Conservation (phyloP, 192 early-diverging fungal genomes). For the Coemansia sp. region DNA sequence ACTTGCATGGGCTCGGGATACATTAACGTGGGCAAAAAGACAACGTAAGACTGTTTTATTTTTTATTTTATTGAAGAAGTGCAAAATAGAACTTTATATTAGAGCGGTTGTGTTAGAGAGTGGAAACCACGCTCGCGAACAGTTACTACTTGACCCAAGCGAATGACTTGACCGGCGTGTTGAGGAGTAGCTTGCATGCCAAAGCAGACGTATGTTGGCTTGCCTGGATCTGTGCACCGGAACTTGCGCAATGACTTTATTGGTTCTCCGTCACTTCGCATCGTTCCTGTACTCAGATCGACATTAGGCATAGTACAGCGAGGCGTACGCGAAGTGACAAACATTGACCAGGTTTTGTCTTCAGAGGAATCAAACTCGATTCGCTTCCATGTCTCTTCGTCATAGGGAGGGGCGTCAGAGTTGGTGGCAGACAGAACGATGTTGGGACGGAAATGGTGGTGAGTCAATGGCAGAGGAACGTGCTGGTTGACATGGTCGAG, state of each 20-base stretch:
- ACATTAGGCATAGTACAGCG: constrained; percentile 69
- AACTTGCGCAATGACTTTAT: constrained; percentile 59
- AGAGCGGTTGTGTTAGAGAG: constrained; percentile 41
- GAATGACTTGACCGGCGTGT: constrained; percentile 21
- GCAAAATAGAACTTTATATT: background rate
- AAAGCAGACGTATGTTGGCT: constrained; percentile 39
- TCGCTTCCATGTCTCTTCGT: constrained; percentile 72
- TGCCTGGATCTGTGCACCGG: constrained; percentile 51
- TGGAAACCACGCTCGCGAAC: constrained; percentile 41
- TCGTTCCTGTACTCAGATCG: constrained; percentile 57
- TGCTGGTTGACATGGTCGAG: constrained; percentile 66
- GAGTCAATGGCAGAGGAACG: constrained; percentile 53
- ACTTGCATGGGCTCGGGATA: constrained; percentile 91
- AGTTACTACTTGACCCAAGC: constrained; percentile 21
- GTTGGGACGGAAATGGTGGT: constrained; percentile 77
- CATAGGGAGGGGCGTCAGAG: constrained; percentile 53
- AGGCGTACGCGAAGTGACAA: constrained; percentile 60
- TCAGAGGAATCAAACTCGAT: constrained; percentile 46
- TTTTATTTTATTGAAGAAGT: background rate
- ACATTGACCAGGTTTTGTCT: constrained; percentile 40
- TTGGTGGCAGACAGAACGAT: constrained; percentile 59
- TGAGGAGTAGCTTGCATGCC: constrained; percentile 49
- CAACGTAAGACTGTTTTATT: constrained; percentile 28
- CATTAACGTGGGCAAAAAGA: constrained; percentile 89
- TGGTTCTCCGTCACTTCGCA: constrained; percentile 56